Conservation (phyloP, 2,329 filamentous ascomycete species). For the Didymella keratinophila region DNA sequence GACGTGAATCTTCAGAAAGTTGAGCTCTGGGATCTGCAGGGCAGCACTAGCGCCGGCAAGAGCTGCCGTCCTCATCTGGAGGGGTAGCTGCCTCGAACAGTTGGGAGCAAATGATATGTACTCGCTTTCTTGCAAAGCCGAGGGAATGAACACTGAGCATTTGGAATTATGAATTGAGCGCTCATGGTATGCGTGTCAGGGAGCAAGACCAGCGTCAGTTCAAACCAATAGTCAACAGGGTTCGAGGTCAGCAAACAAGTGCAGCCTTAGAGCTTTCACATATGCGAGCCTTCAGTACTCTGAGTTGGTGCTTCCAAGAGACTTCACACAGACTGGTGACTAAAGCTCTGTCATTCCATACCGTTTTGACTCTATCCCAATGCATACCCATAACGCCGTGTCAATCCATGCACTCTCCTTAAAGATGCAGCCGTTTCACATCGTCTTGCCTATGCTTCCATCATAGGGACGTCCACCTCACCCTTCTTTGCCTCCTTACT, state of each 20-base stretch:
- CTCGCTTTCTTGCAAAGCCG: not conserved
- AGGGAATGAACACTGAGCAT: not conserved
- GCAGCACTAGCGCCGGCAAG: slow-evolving; percentile 20
- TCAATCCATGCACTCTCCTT: not conserved
- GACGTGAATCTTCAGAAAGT: slow-evolving; percentile 11
- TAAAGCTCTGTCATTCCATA: not conserved
- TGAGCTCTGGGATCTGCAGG: slow-evolving; percentile 15
- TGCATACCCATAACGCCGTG: not conserved
- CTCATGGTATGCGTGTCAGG: not conserved
- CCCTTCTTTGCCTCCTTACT: slow-evolving; percentile 17
- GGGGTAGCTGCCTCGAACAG: not conserved
- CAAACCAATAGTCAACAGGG: not conserved
- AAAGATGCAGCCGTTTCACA: not conserved
- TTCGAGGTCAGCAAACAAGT: not conserved
- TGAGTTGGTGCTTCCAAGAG: not conserved
- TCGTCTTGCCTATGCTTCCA: slow-evolving; percentile 8
- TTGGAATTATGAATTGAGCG: not conserved
- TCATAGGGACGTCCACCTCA: slow-evolving; percentile 6
- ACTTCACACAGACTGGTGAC: not conserved
- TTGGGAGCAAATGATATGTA: not conserved
- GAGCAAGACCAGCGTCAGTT: not conserved
- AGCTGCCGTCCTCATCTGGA: not conserved
- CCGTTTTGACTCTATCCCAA: not conserved
- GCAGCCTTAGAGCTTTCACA: not conserved
- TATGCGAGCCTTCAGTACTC: not conserved